Conservation (phyloP, 495 filamentous ascomycete genomes). For the Xylaria nigripes region DNA sequence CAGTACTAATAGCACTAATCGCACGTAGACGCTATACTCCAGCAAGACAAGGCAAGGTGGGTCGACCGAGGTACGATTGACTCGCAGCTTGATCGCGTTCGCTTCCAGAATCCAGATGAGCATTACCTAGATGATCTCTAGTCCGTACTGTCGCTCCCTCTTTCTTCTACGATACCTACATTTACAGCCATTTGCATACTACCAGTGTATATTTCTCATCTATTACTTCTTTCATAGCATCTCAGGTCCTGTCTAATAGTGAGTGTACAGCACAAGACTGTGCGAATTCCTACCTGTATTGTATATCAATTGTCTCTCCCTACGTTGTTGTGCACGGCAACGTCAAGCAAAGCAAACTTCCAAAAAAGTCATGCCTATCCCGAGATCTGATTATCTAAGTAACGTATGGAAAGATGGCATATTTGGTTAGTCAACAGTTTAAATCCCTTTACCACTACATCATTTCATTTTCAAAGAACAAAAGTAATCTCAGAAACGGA, state of each 20-base stretch:
- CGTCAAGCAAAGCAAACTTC: neutral
- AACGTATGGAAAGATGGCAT: slow-evolving; percentile 76
- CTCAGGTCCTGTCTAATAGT: too few species aligned
- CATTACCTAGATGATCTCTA: neutral
- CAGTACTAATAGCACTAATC: neutral
- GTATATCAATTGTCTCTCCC: neutral
- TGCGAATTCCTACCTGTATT: neutral
- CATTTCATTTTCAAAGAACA: too few species aligned
- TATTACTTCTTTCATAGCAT: neutral
- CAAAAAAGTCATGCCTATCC: slow-evolving; percentile 50
- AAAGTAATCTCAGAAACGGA: too few species aligned
- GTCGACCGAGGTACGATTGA: slow-evolving; percentile 8
- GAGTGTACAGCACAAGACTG: too few species aligned
- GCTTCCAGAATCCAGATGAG: neutral
- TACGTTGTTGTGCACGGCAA: slow-evolving; percentile 3
- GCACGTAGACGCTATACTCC: neutral
- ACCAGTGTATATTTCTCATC: too few species aligned
- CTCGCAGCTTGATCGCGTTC: neutral
- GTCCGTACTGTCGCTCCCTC: too few species aligned
- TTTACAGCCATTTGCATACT: too few species aligned
- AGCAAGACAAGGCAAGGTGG: neutral
- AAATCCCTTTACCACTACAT: neutral
- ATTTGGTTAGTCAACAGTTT: slow-evolving; percentile 50
- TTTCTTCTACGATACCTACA: too few species aligned
- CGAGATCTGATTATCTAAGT: slow-evolving; percentile 68